Conservation (phyloP, 2,329 filamentous ascomycete species). For the Ophiostoma angusticollis region DNA sequence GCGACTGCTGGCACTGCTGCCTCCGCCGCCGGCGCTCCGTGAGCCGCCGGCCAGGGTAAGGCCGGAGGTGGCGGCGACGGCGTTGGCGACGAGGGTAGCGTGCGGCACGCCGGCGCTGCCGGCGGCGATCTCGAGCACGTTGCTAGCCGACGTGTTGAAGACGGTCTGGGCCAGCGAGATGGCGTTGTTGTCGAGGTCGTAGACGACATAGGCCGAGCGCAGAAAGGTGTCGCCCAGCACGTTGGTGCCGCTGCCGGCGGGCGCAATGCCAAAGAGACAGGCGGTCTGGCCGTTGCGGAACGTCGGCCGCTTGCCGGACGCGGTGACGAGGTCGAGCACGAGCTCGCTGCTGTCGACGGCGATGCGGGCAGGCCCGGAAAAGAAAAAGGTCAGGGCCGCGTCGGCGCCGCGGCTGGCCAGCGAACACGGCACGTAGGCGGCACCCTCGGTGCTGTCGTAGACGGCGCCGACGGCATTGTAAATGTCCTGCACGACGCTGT, state of each 20-base stretch:
- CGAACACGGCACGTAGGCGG: constrained; percentile 50
- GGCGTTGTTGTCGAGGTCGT: constrained; percentile 58
- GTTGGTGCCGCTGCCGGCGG: constrained; percentile 39
- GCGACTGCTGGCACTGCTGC: not conserved
- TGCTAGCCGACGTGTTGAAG: constrained; percentile 40
- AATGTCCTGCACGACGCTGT: constrained; percentile 38
- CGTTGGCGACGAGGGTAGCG: constrained; percentile 36
- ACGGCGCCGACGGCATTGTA: constrained; percentile 46
- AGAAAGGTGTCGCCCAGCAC: constrained; percentile 66
- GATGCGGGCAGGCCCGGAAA: constrained; percentile 39
- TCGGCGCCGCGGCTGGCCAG: constrained; percentile 28
- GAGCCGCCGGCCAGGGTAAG: constrained; percentile 14
- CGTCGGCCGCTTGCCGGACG: constrained; percentile 32
- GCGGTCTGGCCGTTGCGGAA: constrained; percentile 41
- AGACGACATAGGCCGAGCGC: constrained; percentile 62
- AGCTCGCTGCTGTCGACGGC: constrained; percentile 46
- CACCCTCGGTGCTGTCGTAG: constrained; percentile 38
- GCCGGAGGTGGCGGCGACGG: constrained; percentile 37
- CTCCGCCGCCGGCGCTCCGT: not conserved
- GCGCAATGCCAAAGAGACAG: constrained; percentile 56
- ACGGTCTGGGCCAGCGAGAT: constrained; percentile 57
- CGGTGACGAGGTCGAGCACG: constrained; percentile 37
- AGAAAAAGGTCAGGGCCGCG: constrained; percentile 38
- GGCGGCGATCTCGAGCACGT: constrained; percentile 41
- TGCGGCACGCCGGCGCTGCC: constrained; percentile 38